phyloP scores from a whole-genome alignment of 352 stramenopile genomes.

The Albugo candida region DNA sequence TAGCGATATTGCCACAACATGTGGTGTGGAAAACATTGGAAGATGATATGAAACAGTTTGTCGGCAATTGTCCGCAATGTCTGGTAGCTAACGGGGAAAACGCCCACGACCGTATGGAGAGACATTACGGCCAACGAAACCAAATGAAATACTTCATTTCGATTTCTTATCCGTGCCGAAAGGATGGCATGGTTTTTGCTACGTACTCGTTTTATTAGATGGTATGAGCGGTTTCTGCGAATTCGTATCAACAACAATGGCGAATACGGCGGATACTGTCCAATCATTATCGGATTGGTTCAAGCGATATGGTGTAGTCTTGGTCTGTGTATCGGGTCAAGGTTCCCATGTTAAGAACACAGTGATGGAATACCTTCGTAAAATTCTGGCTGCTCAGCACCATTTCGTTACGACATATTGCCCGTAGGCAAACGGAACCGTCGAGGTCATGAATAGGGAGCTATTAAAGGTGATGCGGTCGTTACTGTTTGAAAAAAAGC shows the following conservation, averaged over 20 bases:
- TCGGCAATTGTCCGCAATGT: not conserved
- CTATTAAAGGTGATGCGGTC: not conserved
- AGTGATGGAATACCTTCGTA: conserved; percentile 2
- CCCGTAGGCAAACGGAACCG: conserved; percentile 5
- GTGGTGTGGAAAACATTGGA: conserved; percentile 7
- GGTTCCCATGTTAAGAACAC: conserved; percentile 6
- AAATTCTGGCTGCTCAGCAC: conserved; percentile 1
- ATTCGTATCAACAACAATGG: conserved; percentile 1
- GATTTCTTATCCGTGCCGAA: conserved; percentile 13
- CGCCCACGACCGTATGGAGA: conserved; percentile 9
- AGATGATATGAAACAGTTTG: conserved; percentile 8
- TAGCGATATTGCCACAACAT: not conserved
- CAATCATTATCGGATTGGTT: conserved; percentile 2
- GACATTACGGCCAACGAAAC: conserved; percentile 10
- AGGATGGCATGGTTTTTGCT: conserved; percentile 4
- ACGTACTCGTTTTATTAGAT: conserved; percentile 15
- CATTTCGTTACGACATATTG: conserved; percentile 6
- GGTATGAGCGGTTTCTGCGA: conserved; percentile 13
- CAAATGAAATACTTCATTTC: conserved; percentile 20
- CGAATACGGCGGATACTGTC: too few species aligned
- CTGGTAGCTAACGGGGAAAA: conserved; percentile 4
- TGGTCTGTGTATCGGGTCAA: conserved; percentile 1
- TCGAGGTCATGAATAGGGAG: conserved; percentile 5
- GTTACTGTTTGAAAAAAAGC: not conserved
- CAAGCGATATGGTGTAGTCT: conserved; percentile 1